These are phyloP conservation scores for Xylaria acuta DNA, from an alignment of 495 filamentous ascomycete species.

Conservation along the genomic window DNA sequence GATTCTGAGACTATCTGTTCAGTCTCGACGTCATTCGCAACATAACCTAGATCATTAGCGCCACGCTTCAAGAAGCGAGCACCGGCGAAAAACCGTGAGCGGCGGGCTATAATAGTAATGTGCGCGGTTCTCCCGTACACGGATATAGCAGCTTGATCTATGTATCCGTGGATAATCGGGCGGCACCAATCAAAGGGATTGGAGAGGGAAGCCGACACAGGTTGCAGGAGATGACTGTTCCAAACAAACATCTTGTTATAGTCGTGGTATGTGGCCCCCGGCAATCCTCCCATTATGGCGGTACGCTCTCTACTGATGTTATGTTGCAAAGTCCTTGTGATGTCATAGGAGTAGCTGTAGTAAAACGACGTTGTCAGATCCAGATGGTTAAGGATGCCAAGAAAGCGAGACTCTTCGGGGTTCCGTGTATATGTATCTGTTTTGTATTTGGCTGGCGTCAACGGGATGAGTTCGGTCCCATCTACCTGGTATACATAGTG, in stretches of 20 bases:
- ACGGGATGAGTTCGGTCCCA: slow-evolving; percentile 88
- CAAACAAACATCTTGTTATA: slow-evolving; percentile 97
- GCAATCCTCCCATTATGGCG: slow-evolving; percentile 66
- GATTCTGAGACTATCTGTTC: slow-evolving; percentile 97
- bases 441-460: slow-evolving; percentile 75
- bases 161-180: slow-evolving; percentile 94
- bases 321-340: slow-evolving; percentile 89
- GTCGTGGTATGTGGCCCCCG: slow-evolving; percentile 64
- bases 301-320: slow-evolving; percentile 86
- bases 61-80: slow-evolving; percentile 94
- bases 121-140: slow-evolving; percentile 86
- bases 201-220: slow-evolving; percentile 71
- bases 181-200: slow-evolving; percentile 94
- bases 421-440: slow-evolving; percentile 78
- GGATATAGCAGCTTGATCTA: slow-evolving; percentile 86
- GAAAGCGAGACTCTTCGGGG: slow-evolving; percentile 86
- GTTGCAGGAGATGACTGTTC: slow-evolving; percentile 88
- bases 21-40: slow-evolving; percentile 99
- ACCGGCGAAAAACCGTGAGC: slow-evolving; percentile 92
- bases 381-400: slow-evolving; percentile 86
- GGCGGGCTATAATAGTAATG: slow-evolving; percentile 89
- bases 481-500: slow-evolving; percentile 97
- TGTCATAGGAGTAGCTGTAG: slow-evolving; percentile 98
- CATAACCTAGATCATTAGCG: slow-evolving; percentile 93
- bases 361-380: slow-evolving; percentile 92